A percentile compares a stretch with the other conserved stretches of the same genome.
Evolutionary conservation across 169 alveolate genomes (phyloP).

Genomic region (Perkinsus marinus): DNA sequence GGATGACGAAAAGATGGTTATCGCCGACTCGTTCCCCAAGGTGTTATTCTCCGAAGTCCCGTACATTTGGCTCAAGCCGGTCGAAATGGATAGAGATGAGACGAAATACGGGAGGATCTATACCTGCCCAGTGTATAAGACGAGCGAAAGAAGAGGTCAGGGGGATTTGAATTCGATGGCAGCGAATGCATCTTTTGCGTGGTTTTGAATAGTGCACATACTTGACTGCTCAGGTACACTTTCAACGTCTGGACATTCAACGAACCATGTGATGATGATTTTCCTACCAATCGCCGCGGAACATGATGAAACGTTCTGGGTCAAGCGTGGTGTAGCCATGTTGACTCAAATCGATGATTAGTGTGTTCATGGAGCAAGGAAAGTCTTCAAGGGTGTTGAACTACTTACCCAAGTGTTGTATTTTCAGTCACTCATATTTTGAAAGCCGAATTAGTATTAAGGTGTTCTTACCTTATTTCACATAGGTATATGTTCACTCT

Average conservation of each 20-base stretch:
- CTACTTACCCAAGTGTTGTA: too few relatives aligned
- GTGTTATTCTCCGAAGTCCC: slow-evolving; percentile 19
- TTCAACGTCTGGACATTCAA: slow-evolving; percentile 79
- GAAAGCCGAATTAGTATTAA: too few relatives aligned
- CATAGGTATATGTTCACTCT: too few relatives aligned
- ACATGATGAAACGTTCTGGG: slow-evolving; percentile 70
- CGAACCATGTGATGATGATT: slow-evolving; percentile 71
- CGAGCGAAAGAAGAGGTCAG: slow-evolving; percentile 52
- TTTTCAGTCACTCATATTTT: too few relatives aligned
- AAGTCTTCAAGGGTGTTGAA: too few relatives aligned
- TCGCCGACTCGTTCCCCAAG: slow-evolving; percentile 44
- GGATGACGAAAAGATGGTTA: slow-evolving; percentile 22
- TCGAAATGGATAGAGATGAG: slow-evolving; percentile 16
- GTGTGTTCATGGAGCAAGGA: neutral
- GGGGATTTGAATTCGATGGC: neutral
- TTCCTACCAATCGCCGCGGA: slow-evolving; percentile 54
- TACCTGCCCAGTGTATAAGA: slow-evolving; percentile 56
- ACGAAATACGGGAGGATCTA: slow-evolving; percentile 32
- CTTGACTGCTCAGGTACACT: slow-evolving; percentile 67
- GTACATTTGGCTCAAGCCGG: slow-evolving; percentile 47
- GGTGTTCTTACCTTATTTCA: too few relatives aligned
- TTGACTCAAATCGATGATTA: slow-evolving; percentile 49
- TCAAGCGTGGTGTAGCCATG: slow-evolving; percentile 83
- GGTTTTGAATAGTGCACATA: neutral
- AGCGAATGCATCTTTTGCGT: too few relatives aligned